Evolutionary conservation across 2,329 filamentous ascomycete genomes (phyloP).

Genomic region (Tympanopsis confertula): DNA sequence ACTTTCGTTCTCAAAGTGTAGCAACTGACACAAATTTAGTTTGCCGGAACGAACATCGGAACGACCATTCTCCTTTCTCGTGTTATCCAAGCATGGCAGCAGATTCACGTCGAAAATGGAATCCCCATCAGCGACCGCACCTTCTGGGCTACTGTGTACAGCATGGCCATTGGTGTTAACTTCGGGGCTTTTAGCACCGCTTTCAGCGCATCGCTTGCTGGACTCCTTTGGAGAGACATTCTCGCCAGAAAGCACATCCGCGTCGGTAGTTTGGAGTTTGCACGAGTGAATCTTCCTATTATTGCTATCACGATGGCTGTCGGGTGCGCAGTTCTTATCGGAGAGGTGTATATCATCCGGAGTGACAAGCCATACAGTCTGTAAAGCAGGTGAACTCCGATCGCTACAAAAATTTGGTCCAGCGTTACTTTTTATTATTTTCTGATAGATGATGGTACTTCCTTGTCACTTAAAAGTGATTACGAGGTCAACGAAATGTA

Average conservation of each 20-base stretch:
- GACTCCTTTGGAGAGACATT: slow-evolving; percentile 63
- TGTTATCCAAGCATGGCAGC: slow-evolving; percentile 57
- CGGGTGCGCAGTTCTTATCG: slow-evolving; percentile 47
- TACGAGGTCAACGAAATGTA: too few species aligned
- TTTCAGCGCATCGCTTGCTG: slow-evolving; percentile 61
- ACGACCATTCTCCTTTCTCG: slow-evolving; percentile 64
- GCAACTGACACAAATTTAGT: too few species aligned
- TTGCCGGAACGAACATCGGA: slow-evolving; percentile 67
- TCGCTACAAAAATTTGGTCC: too few species aligned
- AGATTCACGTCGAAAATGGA: slow-evolving; percentile 36
- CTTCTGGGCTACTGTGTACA: slow-evolving; percentile 65
- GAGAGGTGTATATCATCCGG: slow-evolving; percentile 49
- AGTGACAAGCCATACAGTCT: slow-evolving; percentile 16
- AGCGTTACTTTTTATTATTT: too few species aligned
- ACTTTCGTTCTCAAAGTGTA: too few species aligned
- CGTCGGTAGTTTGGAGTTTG: slow-evolving; percentile 53
- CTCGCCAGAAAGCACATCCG: slow-evolving; percentile 55
- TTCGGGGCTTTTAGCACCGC: slow-evolving; percentile 64
- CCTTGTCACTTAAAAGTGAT: too few species aligned
- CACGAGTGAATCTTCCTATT: slow-evolving; percentile 57
- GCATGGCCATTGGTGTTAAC: slow-evolving; percentile 65
- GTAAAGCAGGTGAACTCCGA: too few species aligned
- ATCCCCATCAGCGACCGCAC: slow-evolving; percentile 47
- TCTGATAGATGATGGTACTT: too few species aligned
- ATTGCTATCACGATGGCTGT: slow-evolving; percentile 59